Evolutionary conservation across 2,329 filamentous ascomycete genomes (phyloP), one percentile per base, ranked within the genome.

Genomic region (Aspergillus transmontanensis): DNA sequence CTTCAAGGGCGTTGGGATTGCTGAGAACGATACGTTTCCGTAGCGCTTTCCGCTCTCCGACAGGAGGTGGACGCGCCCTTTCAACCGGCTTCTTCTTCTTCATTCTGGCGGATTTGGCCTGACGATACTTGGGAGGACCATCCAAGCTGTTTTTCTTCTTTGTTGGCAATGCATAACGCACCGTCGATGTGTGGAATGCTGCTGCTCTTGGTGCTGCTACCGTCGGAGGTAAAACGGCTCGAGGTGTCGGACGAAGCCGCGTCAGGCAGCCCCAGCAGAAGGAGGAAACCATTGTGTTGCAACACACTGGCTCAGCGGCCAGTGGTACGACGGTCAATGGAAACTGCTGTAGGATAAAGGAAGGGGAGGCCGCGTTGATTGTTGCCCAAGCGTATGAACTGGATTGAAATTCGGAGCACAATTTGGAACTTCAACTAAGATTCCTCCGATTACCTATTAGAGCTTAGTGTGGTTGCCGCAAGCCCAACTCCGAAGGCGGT

Each of bases 11-110:
- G 80, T 97, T 98, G 78, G 92, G 91, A 81, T 98, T 99, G 83
- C 90, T 94, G 64, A 99, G 87, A 64, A 96, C 89, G 72, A 99
- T 92, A 70, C 92, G 89, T 83, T 96, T 97, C 68, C 93, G 89
- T 75, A 92, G 84, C 32, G 92, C 91, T 80, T 93, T 96, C 69
- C 94, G 88, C 83, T 97, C 94, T 68, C 94, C 94, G 3, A 87
- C 84, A 14, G 82, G 82, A 23, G 91, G 90, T 19, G 87, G 84
- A 78, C 85, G 86, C 60, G 81, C 78, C 16, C 76, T 73, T n/a
- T 81, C 79, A n/a, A 72, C 71, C 14, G 66, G 69, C 41, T 70
- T 68, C 66, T 80, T 81, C 72, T 80, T 81, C 67, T 80, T 84
- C 66, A 83, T 82, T 58, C 78, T 78, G n/a, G 76, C 72, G 16